Conservation (phyloP, 805 yeast species). For the Yamadazyma ubonensis region DNA sequence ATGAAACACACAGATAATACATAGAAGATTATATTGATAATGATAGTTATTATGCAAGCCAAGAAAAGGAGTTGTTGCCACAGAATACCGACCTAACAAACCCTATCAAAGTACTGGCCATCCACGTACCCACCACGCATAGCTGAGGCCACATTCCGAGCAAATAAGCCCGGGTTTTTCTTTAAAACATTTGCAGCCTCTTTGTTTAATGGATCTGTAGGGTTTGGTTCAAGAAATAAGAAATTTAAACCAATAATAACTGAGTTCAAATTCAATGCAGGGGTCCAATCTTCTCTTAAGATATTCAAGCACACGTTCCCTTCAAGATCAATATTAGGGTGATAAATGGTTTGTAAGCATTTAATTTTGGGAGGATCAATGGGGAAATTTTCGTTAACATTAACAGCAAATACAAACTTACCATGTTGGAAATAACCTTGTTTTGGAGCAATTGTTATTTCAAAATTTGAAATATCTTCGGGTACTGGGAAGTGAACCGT, state of each 20-base stretch:
- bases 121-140: constrained; percentile 75
- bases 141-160: constrained; percentile 52
- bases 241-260: constrained; percentile 83
- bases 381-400: constrained; percentile 72
- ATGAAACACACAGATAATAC: too few species aligned
- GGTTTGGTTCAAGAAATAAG: constrained; percentile 85
- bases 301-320: constrained; percentile 93
- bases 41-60: too few species aligned
- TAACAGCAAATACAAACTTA: constrained; percentile 63
- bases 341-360: constrained; percentile 73
- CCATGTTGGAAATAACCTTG: constrained; percentile 77
- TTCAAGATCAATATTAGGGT: constrained; percentile 87
- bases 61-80: too few species aligned
- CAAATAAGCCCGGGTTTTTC: constrained; percentile 45
- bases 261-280: constrained; percentile 79
- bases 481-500: constrained; percentile 50
- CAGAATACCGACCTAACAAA: constrained; percentile 21
- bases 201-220: constrained; percentile 89
- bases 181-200: constrained; percentile 68
- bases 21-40: too few species aligned
- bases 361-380: constrained; percentile 88
- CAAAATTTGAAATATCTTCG: constrained; percentile 60
- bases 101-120: constrained; percentile 61
- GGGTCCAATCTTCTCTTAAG: constrained; percentile 94
- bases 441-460: constrained; percentile 57